A percentile compares a stretch with the other conserved stretches of the same genome.
Conservation (phyloP, 192 early-diverging fungal genomes). For the Coemansia sp. region DNA sequence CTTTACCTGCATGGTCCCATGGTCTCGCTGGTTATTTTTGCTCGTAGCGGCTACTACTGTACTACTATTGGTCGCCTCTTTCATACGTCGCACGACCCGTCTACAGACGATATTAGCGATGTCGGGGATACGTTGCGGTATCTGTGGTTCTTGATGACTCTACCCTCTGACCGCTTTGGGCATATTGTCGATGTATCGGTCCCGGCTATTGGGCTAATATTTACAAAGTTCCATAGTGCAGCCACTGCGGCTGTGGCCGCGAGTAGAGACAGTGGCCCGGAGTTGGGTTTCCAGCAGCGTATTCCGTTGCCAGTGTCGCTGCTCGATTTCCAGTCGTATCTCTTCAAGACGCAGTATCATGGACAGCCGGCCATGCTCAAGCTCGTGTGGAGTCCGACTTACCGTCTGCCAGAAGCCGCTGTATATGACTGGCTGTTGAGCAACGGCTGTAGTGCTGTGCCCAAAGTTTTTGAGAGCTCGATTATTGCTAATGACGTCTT, state of each 20-base stretch:
- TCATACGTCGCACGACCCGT: background rate
- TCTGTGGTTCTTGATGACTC: constrained; percentile 1
- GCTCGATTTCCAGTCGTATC: background rate
- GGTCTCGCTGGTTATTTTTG: background rate
- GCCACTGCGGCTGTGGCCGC: background rate
- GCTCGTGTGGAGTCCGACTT: constrained; percentile 11
- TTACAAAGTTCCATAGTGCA: background rate
- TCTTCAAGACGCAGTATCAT: background rate
- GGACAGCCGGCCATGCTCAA: constrained; percentile 6
- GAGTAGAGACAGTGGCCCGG: background rate
- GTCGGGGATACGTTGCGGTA: background rate
- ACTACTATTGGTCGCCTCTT: background rate
- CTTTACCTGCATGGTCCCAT: constrained; percentile 2
- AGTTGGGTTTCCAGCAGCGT: background rate
- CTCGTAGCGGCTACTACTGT: constrained; percentile 3
- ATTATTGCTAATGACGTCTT: background rate
- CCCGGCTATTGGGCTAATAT: background rate
- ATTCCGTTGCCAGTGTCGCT: background rate
- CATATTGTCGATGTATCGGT: background rate
- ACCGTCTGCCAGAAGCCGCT: constrained; percentile 11
- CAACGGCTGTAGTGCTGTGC: background rate
- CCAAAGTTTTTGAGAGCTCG: background rate
- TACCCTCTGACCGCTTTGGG: background rate
- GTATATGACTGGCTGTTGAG: constrained; percentile 2
- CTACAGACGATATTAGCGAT: background rate